These are phyloP conservation scores for Mycosarcoma mackinlayi DNA, from an alignment of 1,284 basidiomycete species.

Conservation along the genomic window DNA sequence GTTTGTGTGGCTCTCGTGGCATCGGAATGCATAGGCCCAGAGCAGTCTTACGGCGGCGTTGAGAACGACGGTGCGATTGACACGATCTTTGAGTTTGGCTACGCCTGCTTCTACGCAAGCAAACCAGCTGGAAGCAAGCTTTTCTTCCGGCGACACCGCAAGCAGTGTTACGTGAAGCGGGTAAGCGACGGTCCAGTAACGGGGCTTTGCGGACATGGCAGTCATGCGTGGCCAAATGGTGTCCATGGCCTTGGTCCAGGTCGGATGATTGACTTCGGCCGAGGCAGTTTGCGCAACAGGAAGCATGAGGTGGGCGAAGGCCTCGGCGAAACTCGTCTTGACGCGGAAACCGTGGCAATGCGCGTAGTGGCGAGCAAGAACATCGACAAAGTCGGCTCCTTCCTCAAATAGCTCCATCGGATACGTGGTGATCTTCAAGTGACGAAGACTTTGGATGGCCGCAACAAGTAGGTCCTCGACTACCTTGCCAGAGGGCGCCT, in stretches of 20 bases:
- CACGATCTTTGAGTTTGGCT: slow-evolving; percentile 86
- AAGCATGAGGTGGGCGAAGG: slow-evolving; percentile 81
- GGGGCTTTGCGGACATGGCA: slow-evolving; percentile 87
- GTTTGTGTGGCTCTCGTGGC: slow-evolving; percentile 83
- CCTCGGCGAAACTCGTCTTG: slow-evolving; percentile 88
- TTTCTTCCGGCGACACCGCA: slow-evolving; percentile 86
- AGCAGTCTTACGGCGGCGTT: slow-evolving; percentile 85
- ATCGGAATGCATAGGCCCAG: slow-evolving; percentile 95
- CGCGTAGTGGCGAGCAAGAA: slow-evolving; percentile 82
- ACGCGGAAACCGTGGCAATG: slow-evolving; percentile 85
- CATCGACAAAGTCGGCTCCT: slow-evolving; percentile 88
- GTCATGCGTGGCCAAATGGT: slow-evolving; percentile 84
- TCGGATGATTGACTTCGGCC: slow-evolving; percentile 93
- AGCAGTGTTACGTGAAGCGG: slow-evolving; percentile 84
- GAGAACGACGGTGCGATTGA: slow-evolving; percentile 78
- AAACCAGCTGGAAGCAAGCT: slow-evolving; percentile 86
- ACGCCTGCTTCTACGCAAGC: slow-evolving; percentile 71
- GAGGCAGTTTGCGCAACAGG: slow-evolving; percentile 91
- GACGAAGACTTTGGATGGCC: slow-evolving; percentile 59
- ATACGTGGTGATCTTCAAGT: slow-evolving; percentile 73
- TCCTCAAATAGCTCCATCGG: slow-evolving; percentile 93
- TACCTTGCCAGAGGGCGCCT: slow-evolving; percentile 51
- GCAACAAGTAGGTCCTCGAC: slow-evolving; percentile 60
- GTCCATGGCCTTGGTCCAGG: slow-evolving; percentile 91
- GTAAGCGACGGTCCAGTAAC: slow-evolving; percentile 90